Evolutionary conservation across 345 rosid species (phyloP), one percentile per base, ranked within the genome.

Genomic region (Sonneratia alba): DNA sequence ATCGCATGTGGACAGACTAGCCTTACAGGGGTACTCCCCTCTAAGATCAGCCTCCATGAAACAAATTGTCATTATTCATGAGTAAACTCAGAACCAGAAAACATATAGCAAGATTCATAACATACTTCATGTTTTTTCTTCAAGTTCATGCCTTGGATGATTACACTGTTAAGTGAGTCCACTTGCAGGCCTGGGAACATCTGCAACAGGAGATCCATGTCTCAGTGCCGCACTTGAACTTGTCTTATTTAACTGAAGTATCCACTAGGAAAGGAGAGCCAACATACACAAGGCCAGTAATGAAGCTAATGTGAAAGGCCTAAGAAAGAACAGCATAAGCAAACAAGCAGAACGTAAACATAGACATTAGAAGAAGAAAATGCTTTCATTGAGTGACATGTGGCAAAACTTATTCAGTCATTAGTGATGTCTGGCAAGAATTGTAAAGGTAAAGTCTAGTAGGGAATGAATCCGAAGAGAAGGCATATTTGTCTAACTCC

Each of bases 61-160:
- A 62, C 27, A n/a, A n/a, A 62, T 27, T 34, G 21, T 34, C 19
- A 12, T 2, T 32, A 11, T 2, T 62, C 38, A 34, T 34, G 6
- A 27, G 38, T 62, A 62, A 62, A 62, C 32, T 34, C 37, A 62
- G 66, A 12, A 11, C 12, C 66, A 62, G 27, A 62, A 7, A 62
- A 32, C 0, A 62, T 27, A 24, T 34, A 34, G 63, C 2, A 27
- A 62, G 38, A 62, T 8, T 27, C 38, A 62, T 37, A 24, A 73
- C 80, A 70, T 73, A 93, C 97, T 83, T 94, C 98, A 71, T 94
- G 98, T 70, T 84, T 87, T 77, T 94, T 91, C 93, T 94, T 91
- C 70, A 77, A 36, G 83, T 85, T 94, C 98, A 94, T 89, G 72
- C 97, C 98, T 83, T 88, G 98, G 15, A 87, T 72, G 74, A 91